Evolutionary conservation across 208 protist species (phyloP), one percentile per base, ranked within the genome.

Genomic region (Plasmodiophora brassicae): DNA sequence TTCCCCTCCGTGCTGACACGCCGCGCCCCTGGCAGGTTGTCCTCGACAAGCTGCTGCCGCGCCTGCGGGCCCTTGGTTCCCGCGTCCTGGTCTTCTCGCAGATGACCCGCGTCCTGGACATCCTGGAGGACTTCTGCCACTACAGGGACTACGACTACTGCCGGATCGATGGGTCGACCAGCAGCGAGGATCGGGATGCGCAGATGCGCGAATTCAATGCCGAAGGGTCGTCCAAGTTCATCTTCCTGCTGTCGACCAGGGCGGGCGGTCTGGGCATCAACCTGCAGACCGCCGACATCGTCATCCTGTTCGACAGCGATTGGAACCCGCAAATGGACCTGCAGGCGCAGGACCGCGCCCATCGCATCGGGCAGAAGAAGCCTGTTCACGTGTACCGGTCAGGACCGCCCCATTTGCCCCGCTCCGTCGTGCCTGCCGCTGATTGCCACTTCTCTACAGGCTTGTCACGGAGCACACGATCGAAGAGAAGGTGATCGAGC

Each of bases 311-410:
- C 91, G 98, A 99, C 92, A 96, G 91, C 44, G 97, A 99, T 91
- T 99, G 97, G 97, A 99, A 99, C 93, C 98, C 98, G 1, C 96
- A 97, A 39, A 98, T 98, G 50, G 98, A 99, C 91, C 92, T 98
- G 22, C 97, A 99, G 92, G 97, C 97, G 8, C 93, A 96, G 39
- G 96, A 96, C 46, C 93, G 97, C 10, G 94, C 93, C 5, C 97
- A 98, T 89, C 92, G 97, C 84, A 97, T 99, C 57, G 97, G 97
- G 0, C 97, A 99, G 92, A 97, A 72, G 43, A 91, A 91, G 36
- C 72, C 65, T 28, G 97, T 99, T 35, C 93, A 93, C 54, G 96
- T 99, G 1, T 96, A 98, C 87, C 93, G 96, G 5, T 89, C 99
- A 0, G 94, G n/a, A n/a, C n/a, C n/a, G n/a, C n/a, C n/a, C n/a